Base-by-base conservation (phyloP, 2,329 filamentous ascomycete genomes). In the Monosporascus ibericus region DNA sequence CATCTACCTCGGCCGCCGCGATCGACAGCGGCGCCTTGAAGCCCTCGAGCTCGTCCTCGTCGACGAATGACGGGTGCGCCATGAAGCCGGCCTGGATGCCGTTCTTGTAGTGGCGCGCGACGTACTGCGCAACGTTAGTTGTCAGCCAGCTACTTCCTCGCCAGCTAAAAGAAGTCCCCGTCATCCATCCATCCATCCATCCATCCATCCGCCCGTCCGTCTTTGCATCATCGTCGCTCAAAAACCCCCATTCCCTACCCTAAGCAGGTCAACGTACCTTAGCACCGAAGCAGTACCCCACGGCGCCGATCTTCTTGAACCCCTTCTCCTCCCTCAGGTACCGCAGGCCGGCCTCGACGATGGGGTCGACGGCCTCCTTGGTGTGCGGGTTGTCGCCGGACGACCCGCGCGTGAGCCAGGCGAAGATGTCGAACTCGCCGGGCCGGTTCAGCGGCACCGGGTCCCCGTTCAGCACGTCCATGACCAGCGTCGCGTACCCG, bases 21-120 rank as follows among this genome's bases (percentile, higher is more conserved):
- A 91, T 88, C 50, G 84, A 84, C 5, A 90, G 70, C 1, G 87
- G 87, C 0, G 81, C 83, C n/a, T 75, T 74, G 61, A 90, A 85
- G 47, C 76, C 79, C 17, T 73, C 72, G 48, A 90, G 78, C 69
- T 90, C 87, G 2, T 82, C 80, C 55, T 82, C 74, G 6, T 81
- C 75, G 30, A 94, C 81, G 60, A 91, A 91, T 25, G 83, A 88
- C 1, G 90, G 90, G 69, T 94, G 90, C 1, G 88, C 90, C 18
- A 82, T 71, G 70, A 79, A 94, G 39, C 87, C 89, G 50, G 80
- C 87, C 50, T 88, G 77, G 58, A 92, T 77, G 56, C 82, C 82
- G 52, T 75, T 65, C 52, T 78, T 76, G 72, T 78, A 78, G 74
- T 85, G 87, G 42, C 90, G 83, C 50, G 79, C 77, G 36, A 89